Conservation (phyloP, 345 rosid species). For the Sisymbrium irio region DNA sequence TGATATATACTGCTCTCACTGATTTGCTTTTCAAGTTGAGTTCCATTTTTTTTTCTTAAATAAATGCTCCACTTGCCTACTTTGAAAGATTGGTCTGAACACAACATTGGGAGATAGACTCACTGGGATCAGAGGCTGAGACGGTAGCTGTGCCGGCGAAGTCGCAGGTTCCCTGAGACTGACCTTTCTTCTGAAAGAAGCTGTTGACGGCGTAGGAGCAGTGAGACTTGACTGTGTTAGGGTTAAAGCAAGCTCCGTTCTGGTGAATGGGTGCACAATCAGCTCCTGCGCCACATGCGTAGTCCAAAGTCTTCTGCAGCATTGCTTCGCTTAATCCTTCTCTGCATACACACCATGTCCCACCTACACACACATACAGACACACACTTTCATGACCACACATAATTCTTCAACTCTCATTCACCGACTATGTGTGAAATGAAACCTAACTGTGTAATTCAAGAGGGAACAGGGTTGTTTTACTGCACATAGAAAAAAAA, state of each 20-base stretch:
- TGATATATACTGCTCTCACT: constrained; percentile 14
- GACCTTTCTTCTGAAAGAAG: constrained; percentile 76
- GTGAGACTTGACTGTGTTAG: constrained; percentile 74
- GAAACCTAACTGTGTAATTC: constrained; percentile 6
- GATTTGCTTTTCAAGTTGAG: constrained; percentile 12
- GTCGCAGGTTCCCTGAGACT: constrained; percentile 76
- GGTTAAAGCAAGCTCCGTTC: constrained; percentile 62
- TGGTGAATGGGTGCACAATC: constrained; percentile 74
- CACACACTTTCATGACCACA: background rate
- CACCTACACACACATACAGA: constrained; percentile 38
- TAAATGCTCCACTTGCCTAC: background rate
- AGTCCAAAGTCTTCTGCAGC: constrained; percentile 83
- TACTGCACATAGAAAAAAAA: background rate
- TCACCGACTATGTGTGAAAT: constrained; percentile 6
- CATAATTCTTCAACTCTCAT: background rate
- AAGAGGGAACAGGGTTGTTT: constrained; percentile 6
- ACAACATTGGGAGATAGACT: background rate
- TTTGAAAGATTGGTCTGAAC: constrained; percentile 12
- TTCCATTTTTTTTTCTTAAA: background rate
- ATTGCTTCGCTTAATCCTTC: constrained; percentile 45
- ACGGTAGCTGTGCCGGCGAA: constrained; percentile 67
- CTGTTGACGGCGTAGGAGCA: constrained; percentile 91
- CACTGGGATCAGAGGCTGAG: constrained; percentile 63
- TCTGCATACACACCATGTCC: constrained; percentile 88
- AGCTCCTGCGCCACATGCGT: constrained; percentile 96